Conservation (phyloP, 768 basidiomycete genomes). For the Ramaria sp. region DNA sequence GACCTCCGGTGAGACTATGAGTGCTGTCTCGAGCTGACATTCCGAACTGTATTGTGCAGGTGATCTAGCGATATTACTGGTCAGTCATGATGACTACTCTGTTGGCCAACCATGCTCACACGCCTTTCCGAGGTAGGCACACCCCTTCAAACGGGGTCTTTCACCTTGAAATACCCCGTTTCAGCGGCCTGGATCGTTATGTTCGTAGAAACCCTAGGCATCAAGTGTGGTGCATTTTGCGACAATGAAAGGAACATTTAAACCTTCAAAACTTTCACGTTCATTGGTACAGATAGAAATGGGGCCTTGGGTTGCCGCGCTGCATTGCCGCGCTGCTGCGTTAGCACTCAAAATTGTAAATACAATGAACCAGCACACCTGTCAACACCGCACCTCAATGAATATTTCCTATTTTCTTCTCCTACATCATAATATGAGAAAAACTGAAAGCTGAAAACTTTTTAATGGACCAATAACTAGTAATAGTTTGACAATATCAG, state of each 20-base stretch:
- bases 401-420: too few relatives aligned
- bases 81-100: background rate
- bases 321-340: too few relatives aligned
- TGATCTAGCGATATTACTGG: slow-evolving; percentile 38
- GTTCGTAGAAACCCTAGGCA: slow-evolving; percentile 20
- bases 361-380: too few relatives aligned
- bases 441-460: too few relatives aligned
- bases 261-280: slow-evolving; percentile 38
- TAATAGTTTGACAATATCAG: too few relatives aligned
- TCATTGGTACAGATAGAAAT: slow-evolving; percentile 30
- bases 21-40: background rate
- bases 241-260: slow-evolving; percentile 35
- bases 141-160: slow-evolving; percentile 46
- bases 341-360: too few relatives aligned
- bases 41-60: slow-evolving; percentile 16
- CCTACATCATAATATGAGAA: too few relatives aligned
- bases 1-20: slow-evolving; percentile 36
- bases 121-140: slow-evolving; percentile 31
- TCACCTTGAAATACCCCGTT: slow-evolving; percentile 32
- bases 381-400: too few relatives aligned
- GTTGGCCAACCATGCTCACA: background rate
- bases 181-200: background rate
- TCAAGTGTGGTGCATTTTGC: slow-evolving; percentile 35
- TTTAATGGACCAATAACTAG: too few relatives aligned
- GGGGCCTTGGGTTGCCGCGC: too few relatives aligned